Conservation (phyloP, 169 alveolate genomes). For the Plasmodium coatneyi region DNA sequence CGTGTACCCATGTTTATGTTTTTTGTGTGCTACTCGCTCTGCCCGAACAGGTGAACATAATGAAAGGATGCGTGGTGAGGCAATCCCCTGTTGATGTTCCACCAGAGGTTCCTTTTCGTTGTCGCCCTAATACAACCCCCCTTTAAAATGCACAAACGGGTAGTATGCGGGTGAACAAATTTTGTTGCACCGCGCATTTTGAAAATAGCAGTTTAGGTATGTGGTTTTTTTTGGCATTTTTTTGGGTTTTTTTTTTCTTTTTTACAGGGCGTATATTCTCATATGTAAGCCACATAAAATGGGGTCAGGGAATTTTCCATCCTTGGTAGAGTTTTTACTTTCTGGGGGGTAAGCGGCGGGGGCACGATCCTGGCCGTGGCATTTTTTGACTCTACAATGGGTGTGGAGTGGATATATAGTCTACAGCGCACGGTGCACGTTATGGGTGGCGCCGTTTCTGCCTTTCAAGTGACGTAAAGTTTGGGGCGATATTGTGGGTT, state of each 20-base stretch:
- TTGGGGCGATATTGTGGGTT: neutral
- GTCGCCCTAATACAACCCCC: neutral
- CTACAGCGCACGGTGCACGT: neutral
- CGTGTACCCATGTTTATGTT: neutral
- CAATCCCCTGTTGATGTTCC: neutral
- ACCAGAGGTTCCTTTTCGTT: neutral
- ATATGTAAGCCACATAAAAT: neutral
- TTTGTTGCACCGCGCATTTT: neutral
- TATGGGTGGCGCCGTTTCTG: neutral
- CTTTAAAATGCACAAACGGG: neutral
- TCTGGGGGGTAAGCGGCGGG: neutral
- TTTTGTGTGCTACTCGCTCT: neutral
- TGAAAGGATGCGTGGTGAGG: neutral
- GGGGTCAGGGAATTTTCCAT: neutral
- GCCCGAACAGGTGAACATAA: neutral
- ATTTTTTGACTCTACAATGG: neutral
- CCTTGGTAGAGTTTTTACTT: neutral
- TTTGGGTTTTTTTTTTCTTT: no score
- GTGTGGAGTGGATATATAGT: neutral
- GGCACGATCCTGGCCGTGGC: neutral
- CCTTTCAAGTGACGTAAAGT: neutral
- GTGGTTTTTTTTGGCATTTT: neutral
- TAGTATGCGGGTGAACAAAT: neutral
- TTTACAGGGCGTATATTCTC: neutral
- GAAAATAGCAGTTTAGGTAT: neutral